Conservation (phyloP, 1,284 basidiomycete genomes). For the Cryptococcus sp. region DNA sequence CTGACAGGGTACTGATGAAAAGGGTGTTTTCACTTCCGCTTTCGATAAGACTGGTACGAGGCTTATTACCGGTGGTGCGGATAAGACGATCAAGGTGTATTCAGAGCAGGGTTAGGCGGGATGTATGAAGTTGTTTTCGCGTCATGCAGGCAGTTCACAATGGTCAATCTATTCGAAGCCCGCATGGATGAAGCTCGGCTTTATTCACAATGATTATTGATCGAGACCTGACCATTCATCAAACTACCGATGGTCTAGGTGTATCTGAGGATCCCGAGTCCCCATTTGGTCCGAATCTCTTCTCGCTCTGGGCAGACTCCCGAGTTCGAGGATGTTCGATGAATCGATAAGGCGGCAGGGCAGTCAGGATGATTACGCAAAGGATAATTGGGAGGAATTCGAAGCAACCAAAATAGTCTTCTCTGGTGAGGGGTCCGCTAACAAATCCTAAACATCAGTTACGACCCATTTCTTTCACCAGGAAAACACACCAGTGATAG, state of each 20-base stretch:
- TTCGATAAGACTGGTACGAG: constrained; percentile 94
- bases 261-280: not conserved
- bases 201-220: too few species aligned
- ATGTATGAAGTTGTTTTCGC: not conserved
- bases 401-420: not conserved
- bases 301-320: not conserved
- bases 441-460: not conserved
- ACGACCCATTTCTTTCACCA: not conserved
- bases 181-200: too few species aligned
- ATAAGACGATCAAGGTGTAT: constrained; percentile 88
- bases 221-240: not conserved
- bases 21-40: constrained; percentile 81
- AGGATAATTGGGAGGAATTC: not conserved
- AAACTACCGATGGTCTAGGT: not conserved
- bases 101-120: constrained; percentile 35
- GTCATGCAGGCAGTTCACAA: not conserved
- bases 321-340: not conserved
- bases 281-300: not conserved
- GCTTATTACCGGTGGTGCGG: constrained; percentile 91
- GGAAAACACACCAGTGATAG: not conserved
- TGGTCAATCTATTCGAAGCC: too few species aligned
- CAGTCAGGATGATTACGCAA: not conserved
- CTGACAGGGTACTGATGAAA: constrained; percentile 5
- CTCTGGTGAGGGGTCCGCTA: not conserved
- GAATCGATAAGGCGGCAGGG: not conserved